Base-by-base conservation (phyloP, 768 basidiomycete species). In the Suillus placidus region DNA sequence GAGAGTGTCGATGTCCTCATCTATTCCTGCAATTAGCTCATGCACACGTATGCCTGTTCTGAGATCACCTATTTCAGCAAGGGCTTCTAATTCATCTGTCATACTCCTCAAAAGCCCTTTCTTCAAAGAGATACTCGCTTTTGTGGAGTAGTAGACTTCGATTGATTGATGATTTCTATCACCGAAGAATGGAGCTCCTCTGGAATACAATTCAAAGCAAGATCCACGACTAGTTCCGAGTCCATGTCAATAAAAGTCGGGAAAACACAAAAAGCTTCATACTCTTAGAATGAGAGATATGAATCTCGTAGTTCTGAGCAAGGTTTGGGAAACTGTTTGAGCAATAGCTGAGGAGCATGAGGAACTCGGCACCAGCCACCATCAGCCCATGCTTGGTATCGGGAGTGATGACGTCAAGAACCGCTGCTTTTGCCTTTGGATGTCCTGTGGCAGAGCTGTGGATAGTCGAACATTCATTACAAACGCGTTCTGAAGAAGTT, bases 341-440 rank as follows among this genome's bases (percentile, higher is more conserved):
- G 64, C 86, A 87, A 64, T 88, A 84, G 66, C 85, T 87, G 18
- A 87, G 84, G 16, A 94, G 80, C 3, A 88, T 81, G 57, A 95
- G 85, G 3, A 89, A 78, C 74, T 95, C 94, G 12, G 90, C 92
- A 9, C 85, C 86, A 18, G 92, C 88, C 10, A 90, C 91, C 34
- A 85, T 76, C 10, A 88, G 85, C 2, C 92, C 90, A 26, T 77
- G 81, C 49, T 78, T 80, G 40, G 90, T 72, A 70, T 94, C 93
- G 0, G 87, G 87, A 13, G 90, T 90, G 66, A 95, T 90, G 61
- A 95, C 93, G 74, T 95, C 93, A 67, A 94, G 88, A 26, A 91
- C 83, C 0, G 93, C 93, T 0, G 88, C 91, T 71, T 92, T 93
- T 62, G 83, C 81, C 67, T 86, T 87, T 0, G 92, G 93, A 73